Evolutionary conservation across 2,329 filamentous ascomycete genomes (phyloP).

Genomic region (Colletotrichum noveboracense): DNA sequence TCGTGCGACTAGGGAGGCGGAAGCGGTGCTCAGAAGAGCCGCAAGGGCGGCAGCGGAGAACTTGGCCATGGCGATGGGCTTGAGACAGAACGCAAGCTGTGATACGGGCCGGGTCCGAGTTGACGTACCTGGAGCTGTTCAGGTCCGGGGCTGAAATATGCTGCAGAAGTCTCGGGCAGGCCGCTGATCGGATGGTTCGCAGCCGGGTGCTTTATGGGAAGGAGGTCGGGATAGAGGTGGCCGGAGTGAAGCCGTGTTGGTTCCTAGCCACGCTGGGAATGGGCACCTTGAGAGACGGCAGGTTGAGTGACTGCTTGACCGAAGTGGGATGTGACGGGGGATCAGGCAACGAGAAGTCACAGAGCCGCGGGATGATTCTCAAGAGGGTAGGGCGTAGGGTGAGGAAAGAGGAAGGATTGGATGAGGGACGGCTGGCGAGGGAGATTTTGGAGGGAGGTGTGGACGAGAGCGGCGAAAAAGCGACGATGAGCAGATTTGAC

Average conservation of each 20-base stretch:
- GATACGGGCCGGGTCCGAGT: neutral
- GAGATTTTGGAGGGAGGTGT: neutral
- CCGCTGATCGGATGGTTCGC: neutral
- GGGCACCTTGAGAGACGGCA: slow-evolving; percentile 15
- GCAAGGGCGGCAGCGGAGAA: slow-evolving; percentile 6
- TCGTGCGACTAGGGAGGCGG: slow-evolving; percentile 26
- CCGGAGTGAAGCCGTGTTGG: neutral
- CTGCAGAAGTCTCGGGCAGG: neutral
- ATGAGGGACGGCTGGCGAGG: neutral
- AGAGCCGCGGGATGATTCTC: neutral
- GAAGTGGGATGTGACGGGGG: neutral
- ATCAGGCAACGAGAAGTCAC: neutral
- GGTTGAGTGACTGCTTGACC: neutral
- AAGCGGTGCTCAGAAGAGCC: slow-evolving; percentile 13
- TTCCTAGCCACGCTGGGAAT: neutral
- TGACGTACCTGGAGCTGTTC: neutral
- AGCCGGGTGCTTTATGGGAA: slow-evolving; percentile 6
- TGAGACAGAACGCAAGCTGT: neutral
- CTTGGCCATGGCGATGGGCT: neutral
- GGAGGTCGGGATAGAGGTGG: neutral
- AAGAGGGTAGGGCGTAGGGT: neutral
- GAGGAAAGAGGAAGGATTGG: neutral
- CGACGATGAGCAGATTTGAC: neutral
- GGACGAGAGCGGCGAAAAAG: neutral
- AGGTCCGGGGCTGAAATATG: neutral